Evolutionary conservation across 2,329 filamentous ascomycete species (phyloP).

Genomic region (Apiospora arundinis): DNA sequence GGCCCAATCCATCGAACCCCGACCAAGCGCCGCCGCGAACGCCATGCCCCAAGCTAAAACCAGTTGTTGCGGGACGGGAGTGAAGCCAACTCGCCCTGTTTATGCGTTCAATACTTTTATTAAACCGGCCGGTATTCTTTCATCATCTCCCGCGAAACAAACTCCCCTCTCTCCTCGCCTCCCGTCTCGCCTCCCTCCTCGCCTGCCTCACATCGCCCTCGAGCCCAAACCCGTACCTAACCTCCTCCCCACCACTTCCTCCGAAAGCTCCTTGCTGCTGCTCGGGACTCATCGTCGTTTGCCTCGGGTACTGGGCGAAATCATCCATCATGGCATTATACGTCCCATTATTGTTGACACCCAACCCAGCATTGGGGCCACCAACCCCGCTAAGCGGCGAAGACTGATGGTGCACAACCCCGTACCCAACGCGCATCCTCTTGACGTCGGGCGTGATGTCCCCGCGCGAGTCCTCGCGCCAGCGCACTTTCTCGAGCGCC

Average conservation of each 20-base stretch:
- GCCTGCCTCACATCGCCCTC: slow-evolving; percentile 39
- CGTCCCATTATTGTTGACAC: not conserved
- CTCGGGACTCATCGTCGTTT: not conserved
- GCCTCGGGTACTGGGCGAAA: not conserved
- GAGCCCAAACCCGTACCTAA: slow-evolving; percentile 40
- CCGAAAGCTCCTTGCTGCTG: not conserved
- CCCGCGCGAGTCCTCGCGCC: slow-evolving; percentile 31
- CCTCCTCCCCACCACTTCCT: slow-evolving; percentile 24
- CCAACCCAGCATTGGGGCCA: slow-evolving; percentile 12
- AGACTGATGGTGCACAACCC: slow-evolving; percentile 30
- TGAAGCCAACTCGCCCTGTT: not conserved
- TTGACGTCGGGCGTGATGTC: slow-evolving; percentile 31
- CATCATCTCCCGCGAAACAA: slow-evolving; percentile 1
- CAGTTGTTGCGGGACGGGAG: no score
- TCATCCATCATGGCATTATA: not conserved
- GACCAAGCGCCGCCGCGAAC: not conserved
- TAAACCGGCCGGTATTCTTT: not conserved
- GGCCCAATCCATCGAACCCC: not conserved
- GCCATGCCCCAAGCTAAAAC: not conserved
- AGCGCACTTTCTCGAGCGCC: slow-evolving; percentile 45
- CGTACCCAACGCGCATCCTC: slow-evolving; percentile 36
- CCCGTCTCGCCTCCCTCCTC: slow-evolving; percentile 32
- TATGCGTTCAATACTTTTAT: no score
- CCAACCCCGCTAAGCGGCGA: slow-evolving; percentile 21
- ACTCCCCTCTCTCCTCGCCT: slow-evolving; percentile 32